Base-by-base conservation (phyloP, 352 stramenopile genomes). In the Saprolegnia diclina region DNA sequence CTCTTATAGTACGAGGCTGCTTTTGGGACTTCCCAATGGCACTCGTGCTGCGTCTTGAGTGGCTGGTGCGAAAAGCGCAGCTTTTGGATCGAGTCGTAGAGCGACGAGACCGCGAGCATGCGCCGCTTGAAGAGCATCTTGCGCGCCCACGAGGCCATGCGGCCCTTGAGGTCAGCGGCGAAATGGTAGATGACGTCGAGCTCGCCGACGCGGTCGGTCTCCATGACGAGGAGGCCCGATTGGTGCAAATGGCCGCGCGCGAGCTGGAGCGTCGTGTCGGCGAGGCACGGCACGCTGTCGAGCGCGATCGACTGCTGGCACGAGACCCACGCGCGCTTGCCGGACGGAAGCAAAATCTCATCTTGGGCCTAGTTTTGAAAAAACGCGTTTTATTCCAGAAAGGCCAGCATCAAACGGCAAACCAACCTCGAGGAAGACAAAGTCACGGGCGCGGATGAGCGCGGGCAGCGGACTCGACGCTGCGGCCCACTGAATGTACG, bases 261-360 rank as follows among this genome's bases (percentile, higher is more conserved):
- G 35, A 68, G 62, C 32, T 53, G 46, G 4, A 68, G 29, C n/a
- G n/a, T 29, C 19, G 40, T 56, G 42, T 48, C 42, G 42, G 42
- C 42, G 35, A 56, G 50, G 7, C 38, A 35, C 22, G 62, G 62
- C 5, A 32, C n/a, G 19, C 22, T 40, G 19, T 53, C 14, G 18
- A 68, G 50, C n/a, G 24, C 42, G 35, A 68, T 68, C 26, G 62
- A 68, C 16, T 68, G 45, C 35, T 68, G 62, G 21, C 62, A 68
- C 13, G 16, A 68, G 7, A 29, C 62, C 62, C 62, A 68, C 16
- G 21, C 62, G 16, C 37, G 32, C 5, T 42, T 40, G 11, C 62
- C 62, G 0, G 35, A 26, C 19, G 50, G 32, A 4, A 68, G 32
- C 26, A 19, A 18, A 42, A 68, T 48, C 26, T 56, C 50, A 22